A percentile compares a stretch with the other conserved stretches of the same genome.
Conservation (phyloP, 345 rosid genomes). For the Eucalyptus curtisii region DNA sequence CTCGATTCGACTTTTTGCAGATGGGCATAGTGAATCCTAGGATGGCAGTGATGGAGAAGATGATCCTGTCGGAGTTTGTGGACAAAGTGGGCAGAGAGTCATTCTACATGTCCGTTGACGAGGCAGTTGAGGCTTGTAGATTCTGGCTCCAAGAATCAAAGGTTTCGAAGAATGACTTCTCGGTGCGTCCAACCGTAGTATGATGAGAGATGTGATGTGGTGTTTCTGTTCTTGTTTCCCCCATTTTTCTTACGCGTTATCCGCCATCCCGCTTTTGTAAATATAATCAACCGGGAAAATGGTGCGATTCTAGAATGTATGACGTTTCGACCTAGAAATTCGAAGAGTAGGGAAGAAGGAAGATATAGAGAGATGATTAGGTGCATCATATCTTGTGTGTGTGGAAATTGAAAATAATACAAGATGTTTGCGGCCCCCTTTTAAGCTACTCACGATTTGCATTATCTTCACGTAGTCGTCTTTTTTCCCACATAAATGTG, state of each 20-base stretch:
- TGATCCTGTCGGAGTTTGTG: slow-evolving; percentile 46
- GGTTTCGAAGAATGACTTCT: neutral
- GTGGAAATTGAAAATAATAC: neutral
- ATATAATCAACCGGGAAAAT: neutral
- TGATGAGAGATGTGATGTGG: neutral
- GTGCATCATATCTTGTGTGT: neutral
- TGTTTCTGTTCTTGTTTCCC: neutral
- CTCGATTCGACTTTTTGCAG: slow-evolving; percentile 10
- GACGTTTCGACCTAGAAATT: neutral
- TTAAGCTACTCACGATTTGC: neutral
- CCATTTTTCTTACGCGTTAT: neutral
- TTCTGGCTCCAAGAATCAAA: slow-evolving; percentile 16
- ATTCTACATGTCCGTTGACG: slow-evolving; percentile 48
- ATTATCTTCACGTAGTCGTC: neutral
- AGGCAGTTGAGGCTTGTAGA: slow-evolving; percentile 41
- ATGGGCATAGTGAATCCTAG: slow-evolving; percentile 64
- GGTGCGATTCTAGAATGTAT: neutral
- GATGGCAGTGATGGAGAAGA: slow-evolving; percentile 66
- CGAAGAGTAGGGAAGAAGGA: neutral
- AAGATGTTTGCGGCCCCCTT: neutral
- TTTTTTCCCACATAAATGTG: neutral
- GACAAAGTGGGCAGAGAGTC: slow-evolving; percentile 49
- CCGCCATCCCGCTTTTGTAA: neutral
- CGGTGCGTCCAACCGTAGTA: neutral
- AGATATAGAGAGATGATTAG: neutral